Percentiles rank a stretch among this genome's conserved stretches.
These are phyloP conservation scores for Paecilomyces variotii DNA, from an alignment of 2,329 filamentous ascomycete species.

Conservation along the genomic window DNA sequence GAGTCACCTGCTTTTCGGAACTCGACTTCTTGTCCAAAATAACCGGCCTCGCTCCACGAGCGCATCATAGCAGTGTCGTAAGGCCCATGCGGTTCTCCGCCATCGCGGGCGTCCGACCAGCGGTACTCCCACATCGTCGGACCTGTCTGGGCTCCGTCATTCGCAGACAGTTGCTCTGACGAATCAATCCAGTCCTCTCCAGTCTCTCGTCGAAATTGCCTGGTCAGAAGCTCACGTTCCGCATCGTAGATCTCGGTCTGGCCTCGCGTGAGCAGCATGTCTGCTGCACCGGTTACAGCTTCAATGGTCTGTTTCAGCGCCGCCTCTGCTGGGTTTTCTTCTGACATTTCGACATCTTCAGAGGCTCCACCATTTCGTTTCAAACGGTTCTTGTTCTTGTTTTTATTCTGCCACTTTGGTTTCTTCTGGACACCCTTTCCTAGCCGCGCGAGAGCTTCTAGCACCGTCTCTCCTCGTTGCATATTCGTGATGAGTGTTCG, in stretches of 20 bases:
- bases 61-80: constrained; percentile 81
- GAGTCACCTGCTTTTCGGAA: constrained; percentile 56
- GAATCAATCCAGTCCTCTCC: constrained; percentile 73
- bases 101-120: constrained; percentile 83
- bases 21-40: constrained; percentile 82
- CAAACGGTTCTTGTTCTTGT: constrained; percentile 43
- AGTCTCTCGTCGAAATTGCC: constrained; percentile 76
- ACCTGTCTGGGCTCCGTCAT: constrained; percentile 25
- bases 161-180: constrained; percentile 12
- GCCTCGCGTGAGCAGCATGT: constrained; percentile 74
- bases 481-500: constrained; percentile 63
- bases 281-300: constrained; percentile 79
- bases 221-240: constrained; percentile 72
- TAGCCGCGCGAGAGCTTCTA: constrained; percentile 79
- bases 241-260: constrained; percentile 87
- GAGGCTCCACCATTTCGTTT: constrained; percentile 32
- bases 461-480: constrained; percentile 71
- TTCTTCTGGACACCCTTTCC: constrained; percentile 58
- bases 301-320: constrained; percentile 67
- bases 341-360: constrained; percentile 63
- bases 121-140: constrained; percentile 74
- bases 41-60: constrained; percentile 84
- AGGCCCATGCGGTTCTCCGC: constrained; percentile 70
- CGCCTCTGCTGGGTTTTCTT: constrained; percentile 60
- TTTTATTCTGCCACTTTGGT: constrained; percentile 55